Base-by-base conservation (phyloP, 495 filamentous ascomycete genomes). In the Tuber indicum region DNA sequence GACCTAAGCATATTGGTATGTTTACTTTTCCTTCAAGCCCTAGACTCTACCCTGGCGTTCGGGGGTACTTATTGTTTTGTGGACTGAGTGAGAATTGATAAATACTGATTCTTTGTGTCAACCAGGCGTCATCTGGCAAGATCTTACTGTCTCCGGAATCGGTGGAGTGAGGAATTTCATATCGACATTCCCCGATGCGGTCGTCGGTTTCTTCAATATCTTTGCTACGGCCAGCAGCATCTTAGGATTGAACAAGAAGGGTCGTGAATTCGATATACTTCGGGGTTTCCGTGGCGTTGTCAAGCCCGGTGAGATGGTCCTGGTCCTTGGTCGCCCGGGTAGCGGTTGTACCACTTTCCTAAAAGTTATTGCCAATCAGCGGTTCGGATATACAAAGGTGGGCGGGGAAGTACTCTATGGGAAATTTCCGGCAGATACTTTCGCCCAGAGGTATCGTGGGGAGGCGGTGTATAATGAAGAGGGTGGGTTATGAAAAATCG, bases 321-420 rank as follows among this genome's bases (percentile, higher is more conserved):
- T 98, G 32, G 94, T 98, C 16, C 87, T 98, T 32, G 94, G 94
- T 17, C 89, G 92, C 74, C 94, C 94, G 0, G 94, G 94, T 0
- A 91, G 90, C 14, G 94, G 94, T 47, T 97, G 94, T 83, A 94
- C 94, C 0, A 93, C 93, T 0, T 95, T 97, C 80, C 86, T 97
- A 36, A 96, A 96, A 83, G 88, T 91, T 39, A 92, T 98, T 77
- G 89, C 91, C 23, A 96, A 97, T 79, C 91, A 94, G 81, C 88
- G 92, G 10, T 89, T 87, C 80, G 94, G 94, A 52, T 97, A 93
- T 80, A 93, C 92, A 2, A 86, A 86, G 10, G 87, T 97, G 19
- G 87, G 90, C 39, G 94, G 93, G 9, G 91, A 95, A 32, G 92
- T 97, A 0, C 84, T 90, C 1, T 97, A 96, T 81, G 94, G 93